Evolutionary conservation across 1,284 basidiomycete species (phyloP).

Genomic region (Laetiporus sulphureus): DNA sequence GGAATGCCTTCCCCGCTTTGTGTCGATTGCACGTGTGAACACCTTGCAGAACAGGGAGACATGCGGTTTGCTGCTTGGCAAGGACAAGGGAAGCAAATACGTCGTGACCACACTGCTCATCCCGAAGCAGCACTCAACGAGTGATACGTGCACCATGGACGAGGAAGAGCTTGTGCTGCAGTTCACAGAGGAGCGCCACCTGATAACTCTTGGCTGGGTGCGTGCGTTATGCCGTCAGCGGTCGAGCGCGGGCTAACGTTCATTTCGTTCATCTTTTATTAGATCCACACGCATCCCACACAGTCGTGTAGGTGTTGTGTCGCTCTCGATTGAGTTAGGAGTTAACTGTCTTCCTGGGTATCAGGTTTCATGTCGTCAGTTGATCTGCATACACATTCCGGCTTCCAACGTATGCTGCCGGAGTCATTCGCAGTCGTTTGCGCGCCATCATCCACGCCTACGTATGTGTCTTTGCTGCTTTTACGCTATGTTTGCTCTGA

Average conservation of each 20-base stretch:
- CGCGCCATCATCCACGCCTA: constrained; percentile 72
- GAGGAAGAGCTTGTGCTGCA: constrained; percentile 81
- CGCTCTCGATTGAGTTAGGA: background rate
- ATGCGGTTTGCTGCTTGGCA: constrained; percentile 59
- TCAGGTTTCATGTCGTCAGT: constrained; percentile 83
- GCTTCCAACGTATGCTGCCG: constrained; percentile 81
- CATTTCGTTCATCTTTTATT: constrained; percentile 7
- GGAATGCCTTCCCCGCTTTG: constrained; percentile 64
- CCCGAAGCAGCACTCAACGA: constrained; percentile 78
- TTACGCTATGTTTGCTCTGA: background rate
- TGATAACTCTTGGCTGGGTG: constrained; percentile 89
- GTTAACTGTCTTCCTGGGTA: background rate
- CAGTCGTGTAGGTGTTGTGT: constrained; percentile 60
- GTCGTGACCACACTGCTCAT: constrained; percentile 71
- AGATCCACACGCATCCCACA: constrained; percentile 92
- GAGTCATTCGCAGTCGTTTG: constrained; percentile 91
- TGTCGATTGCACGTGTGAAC: constrained; percentile 60
- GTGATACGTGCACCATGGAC: constrained; percentile 85
- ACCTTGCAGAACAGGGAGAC: constrained; percentile 57
- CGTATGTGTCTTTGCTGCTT: constrained; percentile 35
- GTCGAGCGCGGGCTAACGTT: background rate
- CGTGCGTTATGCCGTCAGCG: constrained; percentile 1
- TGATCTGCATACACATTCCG: constrained; percentile 84
- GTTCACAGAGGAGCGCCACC: constrained; percentile 69
- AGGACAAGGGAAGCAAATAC: constrained; percentile 49